Percentiles rank a stretch among this genome's conserved stretches.
Conservation (phyloP, 2,329 filamentous ascomycete genomes). For the Mycocentrospora acerina region DNA sequence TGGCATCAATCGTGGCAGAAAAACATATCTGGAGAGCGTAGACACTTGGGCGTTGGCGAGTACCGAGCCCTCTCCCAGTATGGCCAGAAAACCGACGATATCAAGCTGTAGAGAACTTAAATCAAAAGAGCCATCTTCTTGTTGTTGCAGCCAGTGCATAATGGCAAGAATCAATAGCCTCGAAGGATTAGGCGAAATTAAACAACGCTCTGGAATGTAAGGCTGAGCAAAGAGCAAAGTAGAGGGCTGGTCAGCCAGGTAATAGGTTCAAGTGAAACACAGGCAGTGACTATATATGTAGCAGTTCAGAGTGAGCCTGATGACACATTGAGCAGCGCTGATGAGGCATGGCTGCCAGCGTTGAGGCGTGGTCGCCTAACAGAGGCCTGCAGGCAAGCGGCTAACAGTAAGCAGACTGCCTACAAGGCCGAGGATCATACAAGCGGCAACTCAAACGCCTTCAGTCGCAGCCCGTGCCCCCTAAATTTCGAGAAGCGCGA, state of each 20-base stretch:
- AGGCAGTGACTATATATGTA: too few relatives aligned
- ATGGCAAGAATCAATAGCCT: conserved; percentile 2
- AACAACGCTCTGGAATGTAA: neutral
- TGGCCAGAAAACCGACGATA: conserved; percentile 58
- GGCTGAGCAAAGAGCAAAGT: neutral
- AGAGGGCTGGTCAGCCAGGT: neutral
- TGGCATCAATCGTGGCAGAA: conserved; percentile 52
- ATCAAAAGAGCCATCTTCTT: conserved; percentile 19
- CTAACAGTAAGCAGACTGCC: too few relatives aligned
- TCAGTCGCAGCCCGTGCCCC: conserved; percentile 22
- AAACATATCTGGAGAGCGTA: conserved; percentile 52
- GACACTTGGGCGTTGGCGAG: conserved; percentile 54
- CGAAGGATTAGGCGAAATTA: neutral
- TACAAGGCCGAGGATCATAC: conserved; percentile 7
- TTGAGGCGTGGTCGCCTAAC: neutral
- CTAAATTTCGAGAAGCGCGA: conserved; percentile 4
- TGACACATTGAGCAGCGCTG: conserved; percentile 14
- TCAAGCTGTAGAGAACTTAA: conserved; percentile 52
- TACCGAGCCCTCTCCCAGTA: conserved; percentile 55
- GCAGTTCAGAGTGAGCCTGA: neutral
- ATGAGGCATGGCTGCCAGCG: conserved; percentile 17
- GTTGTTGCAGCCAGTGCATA: conserved; percentile 41
- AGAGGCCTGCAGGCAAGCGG: too few relatives aligned
- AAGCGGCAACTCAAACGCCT: conserved; percentile 10
- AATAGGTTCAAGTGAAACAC: too few relatives aligned